A percentile compares a stretch with the other conserved stretches of the same genome.
phyloP scores from a whole-genome alignment of 1,284 basidiomycete species.

The Trametes sp. region DNA sequence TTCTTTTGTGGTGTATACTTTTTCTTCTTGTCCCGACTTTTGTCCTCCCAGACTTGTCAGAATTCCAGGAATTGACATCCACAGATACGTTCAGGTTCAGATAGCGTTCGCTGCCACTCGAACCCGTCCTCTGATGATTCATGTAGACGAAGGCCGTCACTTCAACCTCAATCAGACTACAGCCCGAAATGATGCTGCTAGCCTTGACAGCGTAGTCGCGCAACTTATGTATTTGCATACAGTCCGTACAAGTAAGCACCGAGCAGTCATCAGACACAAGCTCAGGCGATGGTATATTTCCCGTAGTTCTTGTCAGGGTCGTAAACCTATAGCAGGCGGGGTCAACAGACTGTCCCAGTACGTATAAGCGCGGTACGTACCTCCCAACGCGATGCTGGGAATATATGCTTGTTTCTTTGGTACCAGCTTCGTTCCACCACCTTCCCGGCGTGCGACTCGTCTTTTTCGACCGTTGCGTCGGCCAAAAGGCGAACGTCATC shows the following conservation, averaged over 20 bases:
- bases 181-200: too few species aligned
- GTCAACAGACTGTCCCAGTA: not conserved
- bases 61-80: too few species aligned
- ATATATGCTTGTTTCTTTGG: slow-evolving; percentile 96
- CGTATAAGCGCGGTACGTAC: slow-evolving; percentile 52
- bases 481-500: slow-evolving; percentile 96
- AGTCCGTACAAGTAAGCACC: not conserved
- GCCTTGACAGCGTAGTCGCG: too few species aligned
- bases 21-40: too few species aligned
- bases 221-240: not conserved
- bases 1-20: too few species aligned
- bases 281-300: slow-evolving; percentile 81
- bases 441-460: slow-evolving; percentile 98
- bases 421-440: slow-evolving; percentile 98
- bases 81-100: too few species aligned
- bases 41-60: too few species aligned
- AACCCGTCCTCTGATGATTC: too few species aligned
- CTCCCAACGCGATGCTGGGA: slow-evolving; percentile 95
- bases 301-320: slow-evolving; percentile 93
- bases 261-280: too few species aligned
- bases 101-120: too few species aligned
- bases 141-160: too few species aligned
- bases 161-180: too few species aligned
- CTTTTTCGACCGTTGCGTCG: slow-evolving; percentile 96
- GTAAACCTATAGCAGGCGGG: slow-evolving; percentile 66